A percentile compares a stretch with the other conserved stretches of the same genome.
These are phyloP conservation scores for Tricholoma bakamatsutake DNA, from an alignment of 768 basidiomycete genomes.

Conservation along the genomic window DNA sequence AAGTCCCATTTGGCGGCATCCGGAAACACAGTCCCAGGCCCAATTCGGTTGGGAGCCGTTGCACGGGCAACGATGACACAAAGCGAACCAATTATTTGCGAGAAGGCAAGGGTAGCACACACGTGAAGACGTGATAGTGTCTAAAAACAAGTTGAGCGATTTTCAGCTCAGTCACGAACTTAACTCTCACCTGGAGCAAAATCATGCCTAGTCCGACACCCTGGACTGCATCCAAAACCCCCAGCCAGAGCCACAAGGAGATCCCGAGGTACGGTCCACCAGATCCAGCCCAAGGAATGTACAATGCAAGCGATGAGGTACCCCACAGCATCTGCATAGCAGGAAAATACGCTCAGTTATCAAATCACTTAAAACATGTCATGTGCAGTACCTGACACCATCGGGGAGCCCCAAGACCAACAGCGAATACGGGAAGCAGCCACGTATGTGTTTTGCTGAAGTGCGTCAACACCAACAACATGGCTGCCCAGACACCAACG, in stretches of 20 bases:
- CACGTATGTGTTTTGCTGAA: conserved; percentile 95
- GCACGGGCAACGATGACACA: conserved; percentile 93
- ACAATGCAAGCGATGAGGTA: conserved; percentile 86
- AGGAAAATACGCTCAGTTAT: background rate
- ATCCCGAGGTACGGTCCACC: conserved; percentile 87
- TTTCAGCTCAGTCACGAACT: conserved; percentile 17
- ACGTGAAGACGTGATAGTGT: conserved; percentile 92
- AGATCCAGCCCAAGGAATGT: conserved; percentile 88
- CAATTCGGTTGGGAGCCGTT: conserved; percentile 84
- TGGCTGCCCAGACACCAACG: conserved; percentile 75
- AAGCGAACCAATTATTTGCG: conserved; percentile 84
- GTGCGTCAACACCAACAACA: conserved; percentile 71
- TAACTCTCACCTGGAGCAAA: conserved; percentile 54
- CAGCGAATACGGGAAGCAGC: conserved; percentile 91
- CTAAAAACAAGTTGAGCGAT: conserved; percentile 23
- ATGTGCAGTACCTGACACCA: conserved; percentile 78
- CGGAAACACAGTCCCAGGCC: conserved; percentile 88
- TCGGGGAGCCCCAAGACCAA: conserved; percentile 87
- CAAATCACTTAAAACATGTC: background rate
- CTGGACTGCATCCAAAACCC: conserved; percentile 90
- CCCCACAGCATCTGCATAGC: conserved; percentile 79
- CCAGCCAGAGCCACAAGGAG: conserved; percentile 92
- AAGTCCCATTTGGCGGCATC: conserved; percentile 91
- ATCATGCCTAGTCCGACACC: conserved; percentile 94
- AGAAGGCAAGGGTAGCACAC: conserved; percentile 86